phyloP scores from a whole-genome alignment of 2,329 filamentous ascomycete genomes.

The Biscogniauxia sp. region DNA sequence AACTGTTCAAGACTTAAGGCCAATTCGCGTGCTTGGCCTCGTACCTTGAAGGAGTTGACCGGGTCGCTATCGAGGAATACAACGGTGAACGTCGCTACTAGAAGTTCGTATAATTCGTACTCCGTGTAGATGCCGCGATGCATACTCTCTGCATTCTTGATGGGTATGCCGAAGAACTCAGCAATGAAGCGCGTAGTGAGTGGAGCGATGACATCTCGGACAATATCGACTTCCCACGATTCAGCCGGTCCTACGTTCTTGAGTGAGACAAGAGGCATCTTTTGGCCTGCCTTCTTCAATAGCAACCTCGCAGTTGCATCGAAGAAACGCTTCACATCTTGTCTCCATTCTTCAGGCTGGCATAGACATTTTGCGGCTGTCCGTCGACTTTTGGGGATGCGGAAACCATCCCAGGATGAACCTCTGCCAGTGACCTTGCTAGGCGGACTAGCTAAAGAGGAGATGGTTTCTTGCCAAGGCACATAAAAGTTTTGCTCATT shows the following conservation, averaged over 20 bases:
- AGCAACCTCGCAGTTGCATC: conserved; percentile 51
- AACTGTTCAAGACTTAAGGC: conserved; percentile 50
- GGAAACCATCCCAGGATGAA: conserved; percentile 45
- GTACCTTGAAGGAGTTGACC: conserved; percentile 55
- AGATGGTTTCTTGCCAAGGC: conserved; percentile 54
- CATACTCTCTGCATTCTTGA: conserved; percentile 47
- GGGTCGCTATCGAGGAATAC: conserved; percentile 58
- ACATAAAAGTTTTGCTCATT: conserved; percentile 56
- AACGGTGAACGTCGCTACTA: conserved; percentile 55
- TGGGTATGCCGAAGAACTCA: conserved; percentile 51
- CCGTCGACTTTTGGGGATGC: conserved; percentile 39
- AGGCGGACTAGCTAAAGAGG: conserved; percentile 51
- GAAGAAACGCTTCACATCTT: conserved; percentile 55
- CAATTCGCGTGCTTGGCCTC: conserved; percentile 47
- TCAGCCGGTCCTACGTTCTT: conserved; percentile 19
- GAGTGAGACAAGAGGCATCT: conserved; percentile 5
- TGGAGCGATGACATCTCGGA: conserved; percentile 48
- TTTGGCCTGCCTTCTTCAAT: conserved; percentile 40
- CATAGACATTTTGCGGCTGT: conserved; percentile 49
- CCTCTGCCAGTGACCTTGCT: conserved; percentile 36
- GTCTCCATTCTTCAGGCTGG: conserved; percentile 49
- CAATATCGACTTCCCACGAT: conserved; percentile 59
- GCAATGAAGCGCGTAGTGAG: conserved; percentile 55
- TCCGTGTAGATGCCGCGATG: conserved; percentile 54
- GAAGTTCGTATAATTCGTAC: conserved; percentile 54